Evolutionary conservation across 2,329 filamentous ascomycete genomes (phyloP).

Genomic region (Macrophomina tecta): DNA sequence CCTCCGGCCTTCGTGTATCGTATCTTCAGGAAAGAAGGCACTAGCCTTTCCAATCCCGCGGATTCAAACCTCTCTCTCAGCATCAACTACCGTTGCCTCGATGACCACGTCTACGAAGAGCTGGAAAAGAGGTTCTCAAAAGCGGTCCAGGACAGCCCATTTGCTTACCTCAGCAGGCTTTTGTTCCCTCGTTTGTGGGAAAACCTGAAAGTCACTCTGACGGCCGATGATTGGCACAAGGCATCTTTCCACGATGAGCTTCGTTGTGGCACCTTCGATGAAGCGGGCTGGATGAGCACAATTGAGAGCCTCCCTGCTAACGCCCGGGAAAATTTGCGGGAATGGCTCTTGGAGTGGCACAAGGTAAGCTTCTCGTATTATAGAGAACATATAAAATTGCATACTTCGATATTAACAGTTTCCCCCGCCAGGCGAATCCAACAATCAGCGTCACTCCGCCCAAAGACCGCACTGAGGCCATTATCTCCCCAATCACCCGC

Average conservation of each 20-base stretch:
- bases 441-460: slow-evolving; percentile 33
- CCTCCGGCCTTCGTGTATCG: slow-evolving; percentile 83
- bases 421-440: slow-evolving; percentile 35
- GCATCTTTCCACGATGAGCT: slow-evolving; percentile 61
- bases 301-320: slow-evolving; percentile 57
- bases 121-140: slow-evolving; percentile 54
- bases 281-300: slow-evolving; percentile 60
- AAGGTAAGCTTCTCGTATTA: slow-evolving; percentile 46
- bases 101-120: slow-evolving; percentile 69
- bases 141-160: slow-evolving; percentile 55
- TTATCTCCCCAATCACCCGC: slow-evolving; percentile 47
- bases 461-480: slow-evolving; percentile 37
- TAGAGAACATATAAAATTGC: background rate
- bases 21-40: slow-evolving; percentile 63
- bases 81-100: slow-evolving; percentile 76
- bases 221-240: slow-evolving; percentile 58
- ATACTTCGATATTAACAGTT: background rate
- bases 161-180: slow-evolving; percentile 55
- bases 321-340: slow-evolving; percentile 50
- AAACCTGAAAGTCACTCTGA: slow-evolving; percentile 53
- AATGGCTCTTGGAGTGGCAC: slow-evolving; percentile 65
- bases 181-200: slow-evolving; percentile 58
- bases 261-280: slow-evolving; percentile 57
- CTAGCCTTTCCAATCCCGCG: slow-evolving; percentile 37
- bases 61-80: slow-evolving; percentile 65